A percentile compares a stretch with the other conserved stretches of the same genome.
Conservation (phyloP, 331 rosid species). For the Quercus phellos region DNA sequence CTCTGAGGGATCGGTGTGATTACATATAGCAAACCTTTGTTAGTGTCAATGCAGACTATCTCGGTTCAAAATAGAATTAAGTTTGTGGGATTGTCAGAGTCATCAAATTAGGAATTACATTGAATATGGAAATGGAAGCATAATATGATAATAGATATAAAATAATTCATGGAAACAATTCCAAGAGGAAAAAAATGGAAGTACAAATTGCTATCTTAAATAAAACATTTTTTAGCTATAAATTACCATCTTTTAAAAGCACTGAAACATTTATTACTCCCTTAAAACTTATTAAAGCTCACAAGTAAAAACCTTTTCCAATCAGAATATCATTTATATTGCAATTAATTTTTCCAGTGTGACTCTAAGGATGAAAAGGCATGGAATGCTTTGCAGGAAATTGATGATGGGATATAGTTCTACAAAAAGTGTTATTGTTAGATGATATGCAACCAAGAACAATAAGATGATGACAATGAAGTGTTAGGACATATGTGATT, state of each 20-base stretch:
- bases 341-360: not conserved
- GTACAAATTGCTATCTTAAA: not conserved
- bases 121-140: not conserved
- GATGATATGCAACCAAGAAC: not conserved
- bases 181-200: not conserved
- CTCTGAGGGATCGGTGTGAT: constrained; percentile 74
- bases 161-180: not conserved
- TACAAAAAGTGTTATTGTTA: not conserved
- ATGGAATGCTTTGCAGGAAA: not conserved
- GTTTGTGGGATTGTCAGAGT: not conserved
- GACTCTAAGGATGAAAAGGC: not conserved
- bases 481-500: too few relatives aligned
- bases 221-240: not conserved
- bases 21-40: constrained; percentile 65
- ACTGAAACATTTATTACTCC: not conserved
- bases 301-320: not conserved
- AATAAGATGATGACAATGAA: not conserved
- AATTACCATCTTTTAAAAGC: not conserved
- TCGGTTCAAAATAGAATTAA: constrained; percentile 41
- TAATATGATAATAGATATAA: not conserved
- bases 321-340: not conserved
- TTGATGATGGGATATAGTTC: not conserved
- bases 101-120: not conserved
- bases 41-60: constrained; percentile 73
- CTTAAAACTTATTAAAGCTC: not conserved